Base-by-base conservation (phyloP, 768 basidiomycete species). In the Tricholoma bakamatsutake region DNA sequence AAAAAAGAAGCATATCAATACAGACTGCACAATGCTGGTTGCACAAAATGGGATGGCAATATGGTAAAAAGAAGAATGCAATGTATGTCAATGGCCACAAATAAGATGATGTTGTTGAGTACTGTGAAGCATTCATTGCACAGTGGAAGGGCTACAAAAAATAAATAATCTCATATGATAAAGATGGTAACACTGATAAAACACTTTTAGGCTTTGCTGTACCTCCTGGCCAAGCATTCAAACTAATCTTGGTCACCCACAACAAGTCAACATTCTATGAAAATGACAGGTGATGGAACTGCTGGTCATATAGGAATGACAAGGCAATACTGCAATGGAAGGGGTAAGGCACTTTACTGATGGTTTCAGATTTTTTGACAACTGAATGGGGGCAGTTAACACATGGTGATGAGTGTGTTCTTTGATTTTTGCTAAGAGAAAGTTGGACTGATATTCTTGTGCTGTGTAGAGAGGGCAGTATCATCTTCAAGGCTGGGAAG, bases 361-460 rank as follows among this genome's bases (percentile, higher is more conserved):
- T 71, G 69, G 61, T 68, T 1, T 65, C 69, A 1, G 65, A 70
- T 50, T 71, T 71, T 52, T 56, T 69, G 24, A 67, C 63, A 3
- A 42, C 62, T 12, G 65, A 69, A 17, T 67, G 61, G 50, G 66
- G 66, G 35, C 3, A 11, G 35, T 37, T 37, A 37, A 33, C 31
- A 33, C 31, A 33, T 33, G 31, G 31, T 33, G 31, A 33, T 9
- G 9, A 33, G 31, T 33, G 31, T 33, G 31, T 9, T 33, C 31
- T 33, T 33, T 33, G 9, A 33, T 33, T 33, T 33, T 33, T 33
- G 31, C 31, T 33, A 33, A 33, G 31, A 33, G 31, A 9, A 33
- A 33, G 31, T 33, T 33, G 4, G 4, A 33, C 31, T 33, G 31
- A 33, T 33, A 4, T 33, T 33, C 31, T 33, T 33, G 31, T 4